A percentile compares a stretch with the other conserved stretches of the same genome.
These are phyloP conservation scores for Cochlearia excelsa DNA, from an alignment of 345 rosid species.

Conservation along the genomic window DNA sequence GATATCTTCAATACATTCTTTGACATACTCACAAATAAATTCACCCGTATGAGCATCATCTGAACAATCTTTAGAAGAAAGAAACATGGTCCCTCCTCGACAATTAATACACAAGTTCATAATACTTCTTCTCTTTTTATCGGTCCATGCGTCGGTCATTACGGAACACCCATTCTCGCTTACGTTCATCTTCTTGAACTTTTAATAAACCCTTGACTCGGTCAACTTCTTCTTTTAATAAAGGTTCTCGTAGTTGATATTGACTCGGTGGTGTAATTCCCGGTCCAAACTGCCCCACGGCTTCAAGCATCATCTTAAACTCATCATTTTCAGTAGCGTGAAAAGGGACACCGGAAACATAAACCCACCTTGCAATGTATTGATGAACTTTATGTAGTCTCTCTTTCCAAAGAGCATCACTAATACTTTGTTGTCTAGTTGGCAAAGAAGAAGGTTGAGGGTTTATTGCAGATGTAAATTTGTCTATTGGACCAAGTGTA, in stretches of 20 bases:
- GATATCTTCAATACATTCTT: background rate
- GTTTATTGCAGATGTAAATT: background rate
- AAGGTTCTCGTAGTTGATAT: background rate
- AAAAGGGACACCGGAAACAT: background rate
- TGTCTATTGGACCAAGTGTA: background rate
- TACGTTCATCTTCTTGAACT: conserved; percentile 9
- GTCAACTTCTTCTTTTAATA: conserved; percentile 4
- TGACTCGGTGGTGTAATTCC: conserved; percentile 1
- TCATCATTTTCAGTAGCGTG: background rate
- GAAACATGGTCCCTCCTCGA: conserved; percentile 2
- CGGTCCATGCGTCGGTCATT: background rate
- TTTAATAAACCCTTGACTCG: background rate
- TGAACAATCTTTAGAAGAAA: conserved; percentile 1
- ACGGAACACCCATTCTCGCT: background rate
- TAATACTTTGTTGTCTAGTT: conserved; percentile 1
- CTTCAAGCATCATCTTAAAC: conserved; percentile 1
- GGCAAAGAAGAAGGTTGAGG: background rate
- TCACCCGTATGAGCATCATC: background rate
- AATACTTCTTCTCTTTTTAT: conserved; percentile 9
- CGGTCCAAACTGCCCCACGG: background rate
- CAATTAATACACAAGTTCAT: conserved; percentile 10
- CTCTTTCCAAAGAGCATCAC: background rate
- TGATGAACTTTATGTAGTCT: background rate
- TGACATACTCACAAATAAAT: background rate
- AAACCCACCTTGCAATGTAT: conserved; percentile 6